These are phyloP conservation scores for Claviceps sp. DNA, from an alignment of 2,329 filamentous ascomycete genomes.

Conservation along the genomic window DNA sequence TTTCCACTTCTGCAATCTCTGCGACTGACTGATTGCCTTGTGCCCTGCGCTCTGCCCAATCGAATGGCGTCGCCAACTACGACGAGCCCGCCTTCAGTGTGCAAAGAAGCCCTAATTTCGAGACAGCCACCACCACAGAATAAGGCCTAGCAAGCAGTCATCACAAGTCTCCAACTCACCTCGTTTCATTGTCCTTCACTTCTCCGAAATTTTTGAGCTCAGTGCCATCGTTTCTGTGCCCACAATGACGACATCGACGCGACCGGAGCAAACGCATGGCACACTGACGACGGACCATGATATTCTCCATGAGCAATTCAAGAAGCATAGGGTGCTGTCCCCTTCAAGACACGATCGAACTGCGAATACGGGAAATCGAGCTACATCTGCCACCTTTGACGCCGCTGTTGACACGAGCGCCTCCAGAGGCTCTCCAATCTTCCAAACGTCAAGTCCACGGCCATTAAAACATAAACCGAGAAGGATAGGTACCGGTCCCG, in stretches of 20 bases:
- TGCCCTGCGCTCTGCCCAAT: conserved; percentile 4
- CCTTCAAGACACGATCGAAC: conserved; percentile 17
- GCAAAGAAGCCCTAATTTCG: conserved; percentile 9
- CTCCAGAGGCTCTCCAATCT: neutral
- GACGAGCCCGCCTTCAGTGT: conserved; percentile 8
- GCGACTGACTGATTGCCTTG: conserved; percentile 2
- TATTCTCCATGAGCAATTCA: conserved; percentile 26
- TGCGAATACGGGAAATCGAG: conserved; percentile 12
- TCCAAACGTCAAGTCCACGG: conserved; percentile 21
- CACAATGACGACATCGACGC: conserved; percentile 19
- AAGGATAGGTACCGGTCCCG: conserved; percentile 30
- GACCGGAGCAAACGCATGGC: conserved; percentile 16
- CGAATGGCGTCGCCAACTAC: conserved; percentile 8
- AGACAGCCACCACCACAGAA: conserved; percentile 9
- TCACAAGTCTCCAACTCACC: neutral
- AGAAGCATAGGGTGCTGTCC: conserved; percentile 32
- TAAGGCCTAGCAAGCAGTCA: neutral
- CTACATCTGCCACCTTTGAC: conserved; percentile 11
- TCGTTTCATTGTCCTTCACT: neutral
- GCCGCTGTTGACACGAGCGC: conserved; percentile 15
- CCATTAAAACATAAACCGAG: conserved; percentile 28
- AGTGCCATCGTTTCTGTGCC: conserved; percentile 12
- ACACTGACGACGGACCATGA: conserved; percentile 15
- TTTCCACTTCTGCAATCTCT: neutral
- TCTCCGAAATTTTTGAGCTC: conserved; percentile 16